Evolutionary conservation across 768 basidiomycete genomes (phyloP), one percentile per base, ranked within the genome.

Genomic region (Chalciporus pseudorubinellus): DNA sequence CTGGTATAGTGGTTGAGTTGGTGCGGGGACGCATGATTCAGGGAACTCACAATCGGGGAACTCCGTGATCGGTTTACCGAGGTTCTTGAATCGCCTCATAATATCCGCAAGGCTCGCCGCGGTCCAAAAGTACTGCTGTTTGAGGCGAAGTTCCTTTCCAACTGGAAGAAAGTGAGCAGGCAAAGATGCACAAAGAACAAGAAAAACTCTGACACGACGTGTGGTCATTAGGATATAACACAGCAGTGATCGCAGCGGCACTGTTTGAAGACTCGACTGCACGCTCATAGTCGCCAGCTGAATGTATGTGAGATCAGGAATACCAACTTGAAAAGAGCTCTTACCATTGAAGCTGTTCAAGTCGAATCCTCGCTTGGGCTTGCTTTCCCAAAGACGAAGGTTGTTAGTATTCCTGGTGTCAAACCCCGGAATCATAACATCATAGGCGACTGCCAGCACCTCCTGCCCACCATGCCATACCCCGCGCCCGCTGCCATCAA

Each of bases 71-170:
- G 85, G 84, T 67, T 90, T 87, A 44, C 82, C 85, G 18, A 89
- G 75, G 71, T 95, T 89, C 78, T 88, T 94, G 81, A 94, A 98
- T 44, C 95, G 84, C 48, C 95, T 82, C 43, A 95, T 63, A 65
- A 98, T 97, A 64, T 98, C 95, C 43, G 83, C 80, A 43, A 94
- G 77, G 67, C 85, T 87, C 24, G 94, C 89, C 43, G 89, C 84
- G 38, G 91, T 92, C 92, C 92, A 89, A 74, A 97, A 91, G 72
- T 95, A 95, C 73, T 99, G 95, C 61, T 98, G 95, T 75, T 95
- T 95, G 58, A 98, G 78, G 49, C 95, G 84, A 20, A 92, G 72
- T 65, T 92, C 90, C 63, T 92, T 92, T 50, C 91, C 91, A 51
- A 89, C 89, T 89, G 53, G 20, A 26, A 47, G 9, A 19, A 21